Evolutionary conservation across 441 rosid genomes (phyloP), one percentile per base, ranked within the genome.

Genomic region (Hura crepitans): DNA sequence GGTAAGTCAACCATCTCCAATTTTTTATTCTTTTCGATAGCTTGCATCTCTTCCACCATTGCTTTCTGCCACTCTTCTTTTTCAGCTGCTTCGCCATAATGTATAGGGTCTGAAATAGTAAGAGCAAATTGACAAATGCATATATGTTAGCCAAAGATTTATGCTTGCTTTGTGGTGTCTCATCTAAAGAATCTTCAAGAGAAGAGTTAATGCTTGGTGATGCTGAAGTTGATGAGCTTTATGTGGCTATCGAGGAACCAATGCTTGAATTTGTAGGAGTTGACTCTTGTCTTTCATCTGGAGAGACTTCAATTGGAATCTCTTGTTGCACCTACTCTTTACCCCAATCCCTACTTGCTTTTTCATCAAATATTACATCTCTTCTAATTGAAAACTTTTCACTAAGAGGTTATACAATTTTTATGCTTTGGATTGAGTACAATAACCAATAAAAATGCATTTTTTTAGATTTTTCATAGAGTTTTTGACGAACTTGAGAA

Each of bases 81-180:
- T 39, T 56, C 6, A 23, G 25, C 39, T 37, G 54, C 72, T 56
- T 68, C 72, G 4, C 23, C 63, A 35, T 22, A 57, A 25, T 5
- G 0, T 42, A 39, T 14, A 15, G 53, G 63, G 56, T 56, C 37
- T 68, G 42, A 68, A 56, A 42, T 27, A 39, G 15, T 37, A 35
- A 68, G 17, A 68, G 35, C 45, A 53, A 68, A 53, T 23, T 53
- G 51, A 67, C 51, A 68, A 5, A 28, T 22, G 76, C 22, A 68
- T 55, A 55, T 2, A 68, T 39, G 20, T 55, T 35, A 54, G 17
- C n/a, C 8, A 55, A 55, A 37, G 72, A 68, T 55, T 25, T 55
- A 54, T 4, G 13, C 43, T 55, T 54, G 3, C 33, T 20, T 67
- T 33, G 63, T 20, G 54, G 42, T 3, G 72, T 43, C 15, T 55